phyloP scores from a whole-genome alignment of 2,329 filamentous ascomycete genomes.

The Chaetomium sp. region DNA sequence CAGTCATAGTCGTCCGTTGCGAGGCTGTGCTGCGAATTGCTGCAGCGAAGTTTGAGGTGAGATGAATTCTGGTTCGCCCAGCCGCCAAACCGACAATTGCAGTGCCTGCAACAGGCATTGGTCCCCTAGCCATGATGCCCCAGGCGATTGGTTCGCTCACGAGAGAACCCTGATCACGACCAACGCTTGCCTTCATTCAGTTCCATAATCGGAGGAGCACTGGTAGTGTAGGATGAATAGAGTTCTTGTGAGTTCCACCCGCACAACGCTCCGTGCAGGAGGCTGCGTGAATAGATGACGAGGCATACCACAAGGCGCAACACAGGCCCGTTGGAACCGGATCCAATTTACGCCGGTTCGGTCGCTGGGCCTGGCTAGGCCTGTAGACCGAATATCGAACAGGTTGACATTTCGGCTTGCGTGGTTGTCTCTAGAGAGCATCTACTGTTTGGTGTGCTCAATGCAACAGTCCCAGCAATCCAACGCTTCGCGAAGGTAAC shows the following conservation, averaged over 20 bases:
- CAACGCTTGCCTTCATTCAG: too few relatives aligned
- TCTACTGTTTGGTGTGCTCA: too few relatives aligned
- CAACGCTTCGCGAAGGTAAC: too few relatives aligned
- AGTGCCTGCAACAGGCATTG: slow-evolving; percentile 8
- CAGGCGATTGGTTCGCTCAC: slow-evolving; percentile 30
- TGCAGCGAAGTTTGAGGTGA: neutral
- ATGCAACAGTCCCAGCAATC: too few relatives aligned
- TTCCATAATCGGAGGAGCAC: too few relatives aligned
- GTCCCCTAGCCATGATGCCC: slow-evolving; percentile 15
- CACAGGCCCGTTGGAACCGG: neutral
- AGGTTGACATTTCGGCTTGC: too few relatives aligned
- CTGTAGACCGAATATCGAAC: too few relatives aligned
- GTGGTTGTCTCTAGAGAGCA: too few relatives aligned
- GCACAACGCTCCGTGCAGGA: neutral
- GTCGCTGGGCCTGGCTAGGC: neutral
- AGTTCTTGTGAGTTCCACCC: slow-evolving; percentile 2
- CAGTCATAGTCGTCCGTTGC: slow-evolving; percentile 13
- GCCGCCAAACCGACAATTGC: slow-evolving; percentile 3
- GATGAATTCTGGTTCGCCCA: slow-evolving; percentile 12
- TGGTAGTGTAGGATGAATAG: slow-evolving; percentile 11
- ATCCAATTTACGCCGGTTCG: neutral
- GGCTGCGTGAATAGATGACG: neutral
- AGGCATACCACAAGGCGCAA: slow-evolving; percentile 13
- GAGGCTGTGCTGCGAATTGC: slow-evolving; percentile 20
- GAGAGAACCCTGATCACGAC: slow-evolving; percentile 17